These are phyloP conservation scores for Massarina eburnea DNA, from an alignment of 2,329 filamentous ascomycete genomes.

Conservation along the genomic window DNA sequence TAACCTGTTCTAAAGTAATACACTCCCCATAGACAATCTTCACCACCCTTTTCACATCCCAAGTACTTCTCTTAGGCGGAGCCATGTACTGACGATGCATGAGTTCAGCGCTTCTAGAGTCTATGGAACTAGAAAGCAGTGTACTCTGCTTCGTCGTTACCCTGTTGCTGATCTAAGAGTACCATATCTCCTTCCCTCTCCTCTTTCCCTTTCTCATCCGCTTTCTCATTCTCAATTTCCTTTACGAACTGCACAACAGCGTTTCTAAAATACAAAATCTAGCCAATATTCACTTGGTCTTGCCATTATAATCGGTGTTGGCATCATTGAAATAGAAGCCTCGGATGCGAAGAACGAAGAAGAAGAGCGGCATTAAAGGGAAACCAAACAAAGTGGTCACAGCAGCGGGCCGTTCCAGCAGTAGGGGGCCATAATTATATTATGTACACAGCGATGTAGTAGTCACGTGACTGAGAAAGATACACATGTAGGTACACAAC, in stretches of 20 bases:
- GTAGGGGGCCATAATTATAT: slow-evolving; percentile 10
- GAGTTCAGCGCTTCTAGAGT: slow-evolving; percentile 17
- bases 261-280: slow-evolving; percentile 15
- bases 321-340: slow-evolving; percentile 15
- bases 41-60: slow-evolving; percentile 14
- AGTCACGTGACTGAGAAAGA: slow-evolving; percentile 7
- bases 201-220: slow-evolving; percentile 11
- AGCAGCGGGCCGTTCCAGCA: slow-evolving; percentile 12
- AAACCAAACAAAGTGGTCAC: too few species aligned
- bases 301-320: slow-evolving; percentile 15
- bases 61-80: slow-evolving; percentile 14
- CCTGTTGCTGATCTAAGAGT: slow-evolving; percentile 11
- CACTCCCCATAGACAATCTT: slow-evolving; percentile 19
- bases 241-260: slow-evolving; percentile 16
- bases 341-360: slow-evolving; percentile 11
- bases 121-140: slow-evolving; percentile 16
- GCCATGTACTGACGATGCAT: slow-evolving; percentile 18
- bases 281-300: slow-evolving; percentile 15
- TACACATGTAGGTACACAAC: slow-evolving; percentile 5
- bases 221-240: slow-evolving; percentile 14
- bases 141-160: slow-evolving; percentile 13
- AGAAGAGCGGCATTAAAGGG: slow-evolving; percentile 12
- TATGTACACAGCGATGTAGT: slow-evolving; percentile 4
- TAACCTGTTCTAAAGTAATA: slow-evolving; percentile 18
- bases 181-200: too few species aligned